phyloP scores from a whole-genome alignment of 345 rosid genomes.

The Syzygium oleosum region DNA sequence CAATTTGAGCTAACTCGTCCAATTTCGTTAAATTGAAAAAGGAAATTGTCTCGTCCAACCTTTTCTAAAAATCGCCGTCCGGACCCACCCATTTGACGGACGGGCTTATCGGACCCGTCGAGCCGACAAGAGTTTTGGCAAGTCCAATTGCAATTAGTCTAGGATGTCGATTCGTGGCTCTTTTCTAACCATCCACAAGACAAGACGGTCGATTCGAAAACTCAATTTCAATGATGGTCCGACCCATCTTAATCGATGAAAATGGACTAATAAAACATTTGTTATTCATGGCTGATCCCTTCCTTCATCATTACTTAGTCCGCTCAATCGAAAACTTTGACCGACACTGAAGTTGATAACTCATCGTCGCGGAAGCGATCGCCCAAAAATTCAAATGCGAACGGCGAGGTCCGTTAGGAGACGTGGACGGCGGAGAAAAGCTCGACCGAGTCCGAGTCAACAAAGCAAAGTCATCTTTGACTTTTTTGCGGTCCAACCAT shows the following conservation, averaged over 20 bases:
- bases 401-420: background rate
- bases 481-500: background rate
- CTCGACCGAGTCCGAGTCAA: background rate
- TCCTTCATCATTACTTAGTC: background rate
- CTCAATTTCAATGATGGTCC: background rate
- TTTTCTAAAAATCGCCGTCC: fast-evolving
- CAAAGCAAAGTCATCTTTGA: background rate
- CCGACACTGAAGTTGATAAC: background rate
- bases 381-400: background rate
- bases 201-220: fast-evolving
- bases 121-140: background rate
- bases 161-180: fast-evolving
- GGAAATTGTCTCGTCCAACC: background rate
- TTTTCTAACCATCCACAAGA: background rate
- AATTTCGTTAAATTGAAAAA: background rate
- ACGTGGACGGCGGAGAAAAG: background rate
- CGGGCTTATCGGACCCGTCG: background rate
- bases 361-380: background rate
- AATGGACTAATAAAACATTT: too few relatives aligned
- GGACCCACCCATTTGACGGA: background rate
- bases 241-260: background rate
- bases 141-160: background rate
- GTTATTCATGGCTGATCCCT: too few relatives aligned
- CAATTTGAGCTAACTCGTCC: background rate
- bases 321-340: background rate